These are phyloP conservation scores for Lentinula sp. DNA, from an alignment of 768 basidiomycete species.

Conservation along the genomic window DNA sequence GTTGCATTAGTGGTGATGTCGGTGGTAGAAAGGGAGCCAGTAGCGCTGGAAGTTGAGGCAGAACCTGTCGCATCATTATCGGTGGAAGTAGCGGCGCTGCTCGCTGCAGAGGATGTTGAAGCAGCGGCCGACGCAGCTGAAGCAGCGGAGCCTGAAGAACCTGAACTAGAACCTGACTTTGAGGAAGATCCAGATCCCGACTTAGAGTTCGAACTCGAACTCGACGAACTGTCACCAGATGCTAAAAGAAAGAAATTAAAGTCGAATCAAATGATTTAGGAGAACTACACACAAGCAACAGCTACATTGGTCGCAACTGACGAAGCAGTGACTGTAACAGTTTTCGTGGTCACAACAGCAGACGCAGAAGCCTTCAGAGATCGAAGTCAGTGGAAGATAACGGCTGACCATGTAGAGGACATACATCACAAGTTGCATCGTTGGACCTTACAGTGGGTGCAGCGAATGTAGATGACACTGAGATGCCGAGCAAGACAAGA, in stretches of 20 bases:
- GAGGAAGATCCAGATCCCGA: not conserved
- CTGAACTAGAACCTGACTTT: not conserved
- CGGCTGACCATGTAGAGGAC: not conserved
- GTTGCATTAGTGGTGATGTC: not conserved
- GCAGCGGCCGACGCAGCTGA: not conserved
- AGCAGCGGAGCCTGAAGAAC: not conserved
- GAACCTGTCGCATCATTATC: not conserved
- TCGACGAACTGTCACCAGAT: not conserved
- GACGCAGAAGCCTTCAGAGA: not conserved
- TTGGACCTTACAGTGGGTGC: not conserved
- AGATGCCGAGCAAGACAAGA: not conserved
- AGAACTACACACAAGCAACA: not conserved
- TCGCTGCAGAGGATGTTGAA: not conserved
- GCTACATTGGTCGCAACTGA: not conserved
- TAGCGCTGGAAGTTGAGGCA: not conserved
- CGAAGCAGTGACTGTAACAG: conserved; percentile 4
- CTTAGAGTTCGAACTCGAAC: not conserved
- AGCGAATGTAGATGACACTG: not conserved
- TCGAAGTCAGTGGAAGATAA: not conserved
- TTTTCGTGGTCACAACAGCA: not conserved
- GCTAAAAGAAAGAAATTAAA: not conserved
- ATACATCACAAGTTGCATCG: not conserved
- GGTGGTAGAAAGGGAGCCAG: not conserved
- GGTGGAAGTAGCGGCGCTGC: not conserved
- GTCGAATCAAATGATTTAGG: not conserved